Conservation (phyloP, 345 rosid species). For the Psidium guajava region DNA sequence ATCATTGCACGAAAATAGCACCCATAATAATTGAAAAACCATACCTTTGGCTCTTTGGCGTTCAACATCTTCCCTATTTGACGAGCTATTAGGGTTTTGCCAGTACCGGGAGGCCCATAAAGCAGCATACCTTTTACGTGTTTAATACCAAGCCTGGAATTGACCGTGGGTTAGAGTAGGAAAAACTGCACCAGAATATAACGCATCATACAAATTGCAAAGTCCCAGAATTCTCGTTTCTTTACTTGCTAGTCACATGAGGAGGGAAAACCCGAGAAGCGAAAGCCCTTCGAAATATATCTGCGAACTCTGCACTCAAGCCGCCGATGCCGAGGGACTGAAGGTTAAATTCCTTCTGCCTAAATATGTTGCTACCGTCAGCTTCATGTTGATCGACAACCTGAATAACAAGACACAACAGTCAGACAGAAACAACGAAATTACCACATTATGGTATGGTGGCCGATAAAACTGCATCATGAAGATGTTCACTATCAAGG, state of each 20-base stretch:
- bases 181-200: not conserved
- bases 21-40: not conserved
- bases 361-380: conserved; percentile 88
- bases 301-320: conserved; percentile 90
- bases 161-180: not conserved
- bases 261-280: conserved; percentile 98
- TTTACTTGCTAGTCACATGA: conserved; percentile 86
- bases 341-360: conserved; percentile 93
- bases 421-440: not conserved
- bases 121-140: conserved; percentile 99
- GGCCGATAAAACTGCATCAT: not conserved
- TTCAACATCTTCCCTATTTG: conserved; percentile 98
- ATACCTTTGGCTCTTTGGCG: conserved; percentile 97
- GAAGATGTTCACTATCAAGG: not conserved
- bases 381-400: conserved; percentile 93
- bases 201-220: not conserved
- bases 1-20: not conserved
- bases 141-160: conserved; percentile 86
- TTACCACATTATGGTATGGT: not conserved
- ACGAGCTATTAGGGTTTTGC: conserved; percentile 98
- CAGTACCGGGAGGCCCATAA: conserved; percentile 97
- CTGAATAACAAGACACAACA: conserved; percentile 20
- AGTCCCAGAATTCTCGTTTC: not conserved
- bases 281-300: conserved; percentile 97
- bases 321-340: conserved; percentile 95